Evolutionary conservation across 2,329 filamentous ascomycete species (phyloP).

Genomic region (Chaetomiaceae sp.): DNA sequence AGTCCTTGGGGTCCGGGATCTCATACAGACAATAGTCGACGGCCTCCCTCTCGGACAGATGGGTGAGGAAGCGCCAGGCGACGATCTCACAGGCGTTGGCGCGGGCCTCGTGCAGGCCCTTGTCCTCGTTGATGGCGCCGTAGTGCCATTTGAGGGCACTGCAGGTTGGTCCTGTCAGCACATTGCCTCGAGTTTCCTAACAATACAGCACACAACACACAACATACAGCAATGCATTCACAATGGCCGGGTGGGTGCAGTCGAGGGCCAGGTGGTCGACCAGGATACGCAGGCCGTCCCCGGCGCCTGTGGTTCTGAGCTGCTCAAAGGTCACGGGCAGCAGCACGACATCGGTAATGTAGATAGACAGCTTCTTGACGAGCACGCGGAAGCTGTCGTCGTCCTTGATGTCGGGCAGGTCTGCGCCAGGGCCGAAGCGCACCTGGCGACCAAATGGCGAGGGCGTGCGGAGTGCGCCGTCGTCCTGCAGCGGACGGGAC

Average conservation of each 20-base stretch:
- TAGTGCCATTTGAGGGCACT: conserved; percentile 75
- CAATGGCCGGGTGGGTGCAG: conserved; percentile 64
- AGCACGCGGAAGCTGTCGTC: conserved; percentile 59
- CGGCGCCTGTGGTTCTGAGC: conserved; percentile 60
- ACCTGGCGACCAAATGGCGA: conserved; percentile 30
- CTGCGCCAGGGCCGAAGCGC: conserved; percentile 26
- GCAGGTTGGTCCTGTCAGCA: neutral
- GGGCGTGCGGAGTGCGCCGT: conserved; percentile 30
- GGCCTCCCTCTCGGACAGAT: conserved; percentile 65
- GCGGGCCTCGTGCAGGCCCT: conserved; percentile 61
- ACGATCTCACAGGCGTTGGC: conserved; percentile 75
- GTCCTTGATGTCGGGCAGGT: conserved; percentile 52
- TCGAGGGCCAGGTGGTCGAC: conserved; percentile 59
- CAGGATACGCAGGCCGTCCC: conserved; percentile 51
- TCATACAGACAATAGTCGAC: conserved; percentile 72
- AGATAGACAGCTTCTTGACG: conserved; percentile 61
- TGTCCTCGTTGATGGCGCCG: conserved; percentile 56
- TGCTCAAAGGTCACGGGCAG: conserved; percentile 70
- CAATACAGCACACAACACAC: neutral
- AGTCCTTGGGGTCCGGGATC: conserved; percentile 46
- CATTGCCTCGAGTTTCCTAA: neutral
- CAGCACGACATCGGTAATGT: conserved; percentile 54
- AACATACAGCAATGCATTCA: conserved; percentile 68
- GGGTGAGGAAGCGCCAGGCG: conserved; percentile 71
- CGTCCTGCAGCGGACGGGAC: conserved; percentile 30